Base-by-base conservation (phyloP, 345 rosid genomes). In the Moricandia moricandioides region DNA sequence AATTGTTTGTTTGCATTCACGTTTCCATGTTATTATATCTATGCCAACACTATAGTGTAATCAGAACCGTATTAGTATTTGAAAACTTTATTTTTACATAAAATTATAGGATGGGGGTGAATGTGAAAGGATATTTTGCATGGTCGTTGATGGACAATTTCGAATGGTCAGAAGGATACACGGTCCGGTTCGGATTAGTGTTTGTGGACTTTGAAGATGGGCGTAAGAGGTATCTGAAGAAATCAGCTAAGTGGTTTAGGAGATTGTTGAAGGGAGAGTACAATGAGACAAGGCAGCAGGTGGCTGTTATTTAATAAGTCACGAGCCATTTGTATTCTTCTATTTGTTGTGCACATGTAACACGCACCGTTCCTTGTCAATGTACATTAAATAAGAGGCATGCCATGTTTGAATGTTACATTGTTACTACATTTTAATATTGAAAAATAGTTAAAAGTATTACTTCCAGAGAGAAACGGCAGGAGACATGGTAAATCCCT, bases 71-170 rank as follows among this genome's bases (percentile, higher is more conserved):
- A 39, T 16, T 29, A 29, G 31, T 29, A 29, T 29, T 29, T 60
- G 65, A 60, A 59, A 51, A 21, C 8, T 27, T 2, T 29, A 16
- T 58, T 1, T 45, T 40, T 7, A 43, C 49, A 58, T 64, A 6
- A 30, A 64, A 67, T 58, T 73, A 65, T 62, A 78, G 78, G 81
- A 62, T 63, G 6, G 88, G 84, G 0, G 84, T 54, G 56, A 74
- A 78, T 30, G 84, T 82, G 16, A 82, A 76, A 29, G 87, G 85
- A 47, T 84, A 70, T 29, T 80, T 75, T 4, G 81, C 77, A 1
- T 84, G 87, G 87, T 82, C 87, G 7, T 62, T 82, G 77, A 58
- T 80, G 45, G 87, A 84, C 27, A 78, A 84, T 40, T 82, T 72
- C 13, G 85, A 84, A 35, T 84, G 87, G 85, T 8, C 29, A 7